These are phyloP conservation scores for Trichoderma gamsii DNA, from an alignment of 495 filamentous ascomycete genomes.

Conservation along the genomic window DNA sequence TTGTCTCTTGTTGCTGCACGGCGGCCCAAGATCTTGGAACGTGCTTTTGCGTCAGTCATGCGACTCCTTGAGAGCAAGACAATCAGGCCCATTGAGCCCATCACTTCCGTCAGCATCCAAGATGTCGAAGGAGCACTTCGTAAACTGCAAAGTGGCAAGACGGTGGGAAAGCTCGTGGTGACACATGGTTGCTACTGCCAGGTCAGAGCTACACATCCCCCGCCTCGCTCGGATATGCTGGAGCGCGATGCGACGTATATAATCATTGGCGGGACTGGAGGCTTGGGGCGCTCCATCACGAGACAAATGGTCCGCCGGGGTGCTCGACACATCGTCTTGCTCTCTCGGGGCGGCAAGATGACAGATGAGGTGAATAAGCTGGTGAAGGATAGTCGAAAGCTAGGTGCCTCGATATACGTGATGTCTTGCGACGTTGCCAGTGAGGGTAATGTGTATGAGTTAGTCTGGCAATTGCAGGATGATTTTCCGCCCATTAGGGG, in stretches of 20 bases:
- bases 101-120: constrained; percentile 30
- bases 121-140: constrained; percentile 41
- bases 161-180: constrained; percentile 54
- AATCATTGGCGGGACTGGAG: constrained; percentile 58
- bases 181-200: constrained; percentile 19
- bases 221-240: constrained; percentile 23
- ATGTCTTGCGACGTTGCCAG: constrained; percentile 40
- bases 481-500: constrained; percentile 41
- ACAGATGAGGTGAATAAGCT: constrained; percentile 38
- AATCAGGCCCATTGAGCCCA: constrained; percentile 29
- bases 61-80: constrained; percentile 36
- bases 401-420: constrained; percentile 36
- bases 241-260: constrained; percentile 50
- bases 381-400: constrained; percentile 36
- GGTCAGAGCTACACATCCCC: constrained; percentile 22
- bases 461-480: constrained; percentile 31
- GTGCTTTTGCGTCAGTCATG: constrained; percentile 36
- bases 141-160: constrained; percentile 43
- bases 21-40: constrained; percentile 33
- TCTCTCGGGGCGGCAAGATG: constrained; percentile 48
- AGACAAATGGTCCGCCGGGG: constrained; percentile 55
- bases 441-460: constrained; percentile 30
- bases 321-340: constrained; percentile 51
- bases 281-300: constrained; percentile 54
- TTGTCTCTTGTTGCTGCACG: constrained; percentile 36